These are phyloP conservation scores for Flueggea neowawraea DNA, from an alignment of 441 rosid species.

Conservation along the genomic window DNA sequence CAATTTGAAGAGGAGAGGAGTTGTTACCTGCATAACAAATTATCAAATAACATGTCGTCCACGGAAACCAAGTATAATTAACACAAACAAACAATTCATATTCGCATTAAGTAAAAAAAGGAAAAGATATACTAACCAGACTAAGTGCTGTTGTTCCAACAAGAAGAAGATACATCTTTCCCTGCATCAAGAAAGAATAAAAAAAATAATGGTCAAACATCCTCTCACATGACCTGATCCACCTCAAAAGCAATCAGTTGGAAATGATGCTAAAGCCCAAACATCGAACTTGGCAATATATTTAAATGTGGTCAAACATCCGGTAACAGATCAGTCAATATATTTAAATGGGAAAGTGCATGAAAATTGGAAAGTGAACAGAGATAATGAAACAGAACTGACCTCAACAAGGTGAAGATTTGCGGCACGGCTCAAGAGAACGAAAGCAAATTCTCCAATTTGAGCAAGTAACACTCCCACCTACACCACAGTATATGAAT, in stretches of 20 bases:
- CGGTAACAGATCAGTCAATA: neutral
- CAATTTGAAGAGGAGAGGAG: conserved; percentile 85
- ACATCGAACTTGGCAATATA: too few species aligned
- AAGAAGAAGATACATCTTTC: conserved; percentile 98
- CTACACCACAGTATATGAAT: conserved; percentile 29
- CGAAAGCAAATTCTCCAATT: conserved; percentile 98
- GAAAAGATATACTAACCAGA: conserved; percentile 50
- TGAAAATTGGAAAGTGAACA: conserved; percentile 9
- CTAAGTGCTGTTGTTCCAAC: conserved; percentile 97
- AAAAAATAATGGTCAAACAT: too few species aligned
- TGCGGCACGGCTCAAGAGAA: conserved; percentile 92
- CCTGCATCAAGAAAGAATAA: conserved; percentile 37
- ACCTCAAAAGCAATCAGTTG: too few species aligned
- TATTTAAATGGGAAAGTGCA: neutral
- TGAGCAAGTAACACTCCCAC: conserved; percentile 95
- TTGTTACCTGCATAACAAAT: conserved; percentile 61
- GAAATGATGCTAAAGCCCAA: too few species aligned
- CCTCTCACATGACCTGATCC: too few species aligned
- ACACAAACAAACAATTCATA: neutral
- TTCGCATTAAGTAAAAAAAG: neutral
- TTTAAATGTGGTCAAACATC: too few species aligned
- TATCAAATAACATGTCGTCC: conserved; percentile 7
- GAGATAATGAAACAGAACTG: neutral
- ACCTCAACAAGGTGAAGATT: conserved; percentile 95
- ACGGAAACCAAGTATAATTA: conserved; percentile 6